Evolutionary conservation across 202 grass and related monocot species (phyloP).

Genomic region (Carex arenaria): DNA sequence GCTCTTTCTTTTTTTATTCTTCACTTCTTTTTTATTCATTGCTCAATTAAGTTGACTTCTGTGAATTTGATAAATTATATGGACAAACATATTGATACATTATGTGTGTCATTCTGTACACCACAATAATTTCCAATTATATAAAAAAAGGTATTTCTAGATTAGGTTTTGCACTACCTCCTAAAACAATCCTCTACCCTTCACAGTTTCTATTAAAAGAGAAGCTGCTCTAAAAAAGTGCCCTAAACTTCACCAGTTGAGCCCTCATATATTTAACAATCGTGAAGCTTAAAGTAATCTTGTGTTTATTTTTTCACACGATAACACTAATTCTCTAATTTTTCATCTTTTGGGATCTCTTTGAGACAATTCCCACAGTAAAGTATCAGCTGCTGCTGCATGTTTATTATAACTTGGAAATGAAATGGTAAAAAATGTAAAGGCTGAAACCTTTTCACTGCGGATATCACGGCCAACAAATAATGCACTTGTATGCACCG

Average conservation of each 20-base stretch:
- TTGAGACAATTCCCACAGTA: background rate
- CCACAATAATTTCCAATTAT: background rate
- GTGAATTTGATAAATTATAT: background rate
- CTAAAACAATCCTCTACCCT: background rate
- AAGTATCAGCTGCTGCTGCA: background rate
- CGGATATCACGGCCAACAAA: constrained; percentile 68
- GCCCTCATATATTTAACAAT: background rate
- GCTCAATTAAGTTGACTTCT: background rate
- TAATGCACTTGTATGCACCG: constrained; percentile 65
- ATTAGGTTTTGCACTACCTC: background rate
- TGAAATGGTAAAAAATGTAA: constrained; percentile 1
- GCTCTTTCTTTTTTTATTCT: background rate
- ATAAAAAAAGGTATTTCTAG: background rate
- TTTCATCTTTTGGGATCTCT: background rate
- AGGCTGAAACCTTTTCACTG: constrained; percentile 89
- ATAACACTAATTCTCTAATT: background rate
- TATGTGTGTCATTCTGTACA: background rate
- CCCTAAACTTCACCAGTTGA: background rate
- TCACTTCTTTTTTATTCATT: background rate
- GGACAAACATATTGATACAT: background rate
- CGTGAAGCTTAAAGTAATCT: background rate
- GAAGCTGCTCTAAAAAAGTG: background rate
- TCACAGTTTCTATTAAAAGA: background rate
- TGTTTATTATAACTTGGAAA: constrained; percentile 6
- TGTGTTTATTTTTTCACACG: background rate